Evolutionary conservation across 2,329 filamentous ascomycete species (phyloP), one percentile per base, ranked within the genome.

Genomic region (Lomentospora prolificans): DNA sequence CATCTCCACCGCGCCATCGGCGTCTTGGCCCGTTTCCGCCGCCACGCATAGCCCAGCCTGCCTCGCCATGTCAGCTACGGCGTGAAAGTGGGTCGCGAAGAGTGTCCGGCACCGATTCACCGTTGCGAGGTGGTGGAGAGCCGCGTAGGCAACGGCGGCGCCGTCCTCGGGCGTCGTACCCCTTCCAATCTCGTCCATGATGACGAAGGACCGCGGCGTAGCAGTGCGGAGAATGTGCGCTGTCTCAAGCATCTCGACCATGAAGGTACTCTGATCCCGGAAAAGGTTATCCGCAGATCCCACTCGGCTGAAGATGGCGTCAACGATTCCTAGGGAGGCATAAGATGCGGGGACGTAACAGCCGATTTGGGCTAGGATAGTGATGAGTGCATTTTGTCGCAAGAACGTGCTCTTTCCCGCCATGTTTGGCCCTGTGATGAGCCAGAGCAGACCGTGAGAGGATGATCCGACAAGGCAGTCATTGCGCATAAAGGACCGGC

Each of bases 211-310:
- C 24, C 86, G 80, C 1, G 84, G 72, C 1, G 92, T 97, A 0
- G 94, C 92, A 61, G 88, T 79, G 58, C 86, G 88, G 54, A 99
- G 78, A 55, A 99, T 99, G 25, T 87, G 80, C 1, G 92, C 91
- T 19, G 94, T 96, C 71, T 99, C 94, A 2, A 96, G 79, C 94
- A 99, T 99, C 72, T 99, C 94, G 1, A 97, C 90, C 94, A 99
- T 97, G 70, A 99, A 99, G 0, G 95, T 99, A 55, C 90, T 96
- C 69, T 97, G 91, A 72, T 96, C 88, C 53, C 84, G 82, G 72
- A 88, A 96, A n/a, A 99, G 77, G 67, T 96, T 92, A 69, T 99
- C 95, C 1, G 92, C 94, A 1, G 90, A 95, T 1, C 94, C 94
- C 22, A 95, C 87, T 66, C 94, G 88, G 66, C 87, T 94, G 74